Conservation (phyloP, 208 protist species). For the Wallacemonas sp. region DNA sequence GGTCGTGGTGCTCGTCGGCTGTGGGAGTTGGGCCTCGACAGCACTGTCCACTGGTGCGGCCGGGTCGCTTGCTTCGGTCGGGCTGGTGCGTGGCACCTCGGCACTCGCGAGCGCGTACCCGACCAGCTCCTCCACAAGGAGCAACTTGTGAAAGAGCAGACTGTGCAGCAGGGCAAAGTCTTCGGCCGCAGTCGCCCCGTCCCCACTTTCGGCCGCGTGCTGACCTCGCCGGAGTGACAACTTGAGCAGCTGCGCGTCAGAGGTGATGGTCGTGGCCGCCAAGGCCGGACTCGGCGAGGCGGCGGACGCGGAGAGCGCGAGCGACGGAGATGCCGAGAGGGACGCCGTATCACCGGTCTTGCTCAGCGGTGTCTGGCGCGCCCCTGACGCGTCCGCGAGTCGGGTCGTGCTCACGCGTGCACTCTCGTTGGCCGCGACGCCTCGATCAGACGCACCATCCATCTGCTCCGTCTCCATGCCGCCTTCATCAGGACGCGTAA, state of each 20-base stretch:
- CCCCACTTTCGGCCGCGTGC: slow-evolving; percentile 28
- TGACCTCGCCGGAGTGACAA: slow-evolving; percentile 35
- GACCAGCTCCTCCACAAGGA: slow-evolving; percentile 57
- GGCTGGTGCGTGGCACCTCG: slow-evolving; percentile 4
- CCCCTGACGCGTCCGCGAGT: no score
- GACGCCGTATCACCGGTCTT: no score
- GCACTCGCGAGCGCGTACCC: slow-evolving; percentile 33
- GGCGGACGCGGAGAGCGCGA: background rate
- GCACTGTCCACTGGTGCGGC: background rate
- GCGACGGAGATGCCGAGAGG: background rate
- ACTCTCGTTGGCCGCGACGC: no score
- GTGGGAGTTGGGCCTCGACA: no score
- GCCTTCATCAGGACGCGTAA: background rate
- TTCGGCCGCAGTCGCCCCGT: slow-evolving; percentile 41
- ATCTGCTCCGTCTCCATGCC: background rate
- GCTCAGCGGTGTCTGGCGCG: no score
- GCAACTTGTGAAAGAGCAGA: slow-evolving; percentile 55
- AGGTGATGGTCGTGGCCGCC: slow-evolving; percentile 19
- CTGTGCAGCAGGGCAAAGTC: slow-evolving; percentile 62
- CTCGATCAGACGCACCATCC: background rate
- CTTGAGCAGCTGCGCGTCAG: slow-evolving; percentile 45
- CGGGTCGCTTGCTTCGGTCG: background rate
- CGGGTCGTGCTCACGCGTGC: no score
- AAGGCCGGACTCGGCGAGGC: background rate
- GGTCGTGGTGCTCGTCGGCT: no score